phyloP scores from a whole-genome alignment of 208 protist genomes.

The Acanthamoeba comandoni region DNA sequence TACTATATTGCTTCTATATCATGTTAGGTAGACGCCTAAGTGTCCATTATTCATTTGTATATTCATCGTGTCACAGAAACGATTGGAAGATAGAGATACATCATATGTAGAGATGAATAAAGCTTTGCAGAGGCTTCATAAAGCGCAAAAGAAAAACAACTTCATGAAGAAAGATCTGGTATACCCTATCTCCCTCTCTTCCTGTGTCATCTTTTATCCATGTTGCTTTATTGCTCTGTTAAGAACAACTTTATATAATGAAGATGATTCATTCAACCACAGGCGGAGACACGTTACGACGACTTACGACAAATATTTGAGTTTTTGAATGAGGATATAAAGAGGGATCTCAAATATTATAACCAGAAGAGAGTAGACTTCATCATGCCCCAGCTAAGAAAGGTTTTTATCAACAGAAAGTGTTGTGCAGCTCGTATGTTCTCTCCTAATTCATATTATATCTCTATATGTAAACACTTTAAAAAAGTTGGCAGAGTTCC shows the following conservation, averaged over 20 bases:
- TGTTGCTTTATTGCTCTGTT: not conserved
- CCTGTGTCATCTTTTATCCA: not conserved
- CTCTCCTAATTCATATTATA: no score
- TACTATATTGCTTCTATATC: not conserved
- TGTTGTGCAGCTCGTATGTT: no score
- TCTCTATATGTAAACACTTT: no score
- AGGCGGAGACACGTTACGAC: slow-evolving; percentile 46
- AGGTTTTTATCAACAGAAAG: slow-evolving; percentile 23
- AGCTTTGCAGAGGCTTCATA: no score
- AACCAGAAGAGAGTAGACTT: slow-evolving; percentile 59
- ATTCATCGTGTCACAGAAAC: no score
- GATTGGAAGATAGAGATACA: no score
- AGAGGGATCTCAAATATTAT: slow-evolving; percentile 44
- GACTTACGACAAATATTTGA: slow-evolving; percentile 30
- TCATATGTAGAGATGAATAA: no score
- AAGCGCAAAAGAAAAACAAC: no score
- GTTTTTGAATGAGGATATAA: slow-evolving; percentile 67
- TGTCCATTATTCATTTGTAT: no score
- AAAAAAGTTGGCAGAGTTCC: no score
- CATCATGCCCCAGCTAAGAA: slow-evolving; percentile 69
- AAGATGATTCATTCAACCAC: not conserved
- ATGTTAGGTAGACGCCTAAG: no score
- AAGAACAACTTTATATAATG: not conserved
- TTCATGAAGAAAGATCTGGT: slow-evolving; percentile 53
- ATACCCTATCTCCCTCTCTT: not conserved